These are phyloP conservation scores for Quercus lobata DNA, from an alignment of 331 rosid genomes.

Conservation along the genomic window DNA sequence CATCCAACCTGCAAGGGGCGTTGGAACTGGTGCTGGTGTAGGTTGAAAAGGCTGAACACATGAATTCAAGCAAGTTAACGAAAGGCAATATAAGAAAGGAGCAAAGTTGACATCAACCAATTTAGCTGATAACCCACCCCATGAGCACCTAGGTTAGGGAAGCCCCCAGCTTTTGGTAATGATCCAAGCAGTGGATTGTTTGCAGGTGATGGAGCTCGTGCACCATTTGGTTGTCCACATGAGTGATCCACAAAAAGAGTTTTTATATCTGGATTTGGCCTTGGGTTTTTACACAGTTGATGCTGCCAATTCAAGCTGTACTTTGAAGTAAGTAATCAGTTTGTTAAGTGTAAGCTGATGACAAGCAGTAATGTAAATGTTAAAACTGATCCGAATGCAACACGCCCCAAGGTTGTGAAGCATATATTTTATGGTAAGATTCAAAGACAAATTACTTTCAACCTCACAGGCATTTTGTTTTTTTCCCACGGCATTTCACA, in stretches of 20 bases:
- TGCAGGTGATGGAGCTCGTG: conserved; percentile 98
- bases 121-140: conserved; percentile 55
- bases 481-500: neutral
- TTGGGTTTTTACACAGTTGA: conserved; percentile 92
- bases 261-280: conserved; percentile 98
- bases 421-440: neutral
- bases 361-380: neutral
- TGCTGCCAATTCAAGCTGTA: conserved; percentile 99
- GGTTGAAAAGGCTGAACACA: conserved; percentile 77
- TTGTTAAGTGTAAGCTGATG: neutral
- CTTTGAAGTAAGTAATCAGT: conserved; percentile 20
- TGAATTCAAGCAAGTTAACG: conserved; percentile 22
- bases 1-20: conserved; percentile 95
- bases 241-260: conserved; percentile 98
- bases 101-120: conserved; percentile 17
- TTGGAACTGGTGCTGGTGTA: conserved; percentile 70
- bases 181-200: conserved; percentile 80
- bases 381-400: neutral
- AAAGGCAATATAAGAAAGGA: conserved; percentile 3
- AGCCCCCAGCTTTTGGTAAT: conserved; percentile 92
- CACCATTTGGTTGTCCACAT: conserved; percentile 96
- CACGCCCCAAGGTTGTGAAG: neutral
- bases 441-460: neutral
- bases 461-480: neutral
- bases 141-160: conserved; percentile 92